phyloP scores from a whole-genome alignment of 495 filamentous ascomycete genomes.

The Penicillium canariense region DNA sequence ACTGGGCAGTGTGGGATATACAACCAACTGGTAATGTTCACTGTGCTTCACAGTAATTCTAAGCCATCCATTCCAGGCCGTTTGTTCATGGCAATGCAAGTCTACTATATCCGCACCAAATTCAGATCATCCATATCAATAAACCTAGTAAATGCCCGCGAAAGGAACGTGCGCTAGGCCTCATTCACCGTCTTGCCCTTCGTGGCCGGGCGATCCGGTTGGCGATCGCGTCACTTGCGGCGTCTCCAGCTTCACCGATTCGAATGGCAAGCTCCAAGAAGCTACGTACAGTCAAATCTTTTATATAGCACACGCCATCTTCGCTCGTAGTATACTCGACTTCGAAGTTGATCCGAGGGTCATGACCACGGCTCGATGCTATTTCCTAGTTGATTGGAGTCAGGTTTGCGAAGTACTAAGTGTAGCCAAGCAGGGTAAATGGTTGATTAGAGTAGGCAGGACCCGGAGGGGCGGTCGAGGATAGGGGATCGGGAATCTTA shows the following conservation, averaged over 20 bases:
- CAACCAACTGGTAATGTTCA: too few species aligned
- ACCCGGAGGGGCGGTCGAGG: conserved; percentile 71
- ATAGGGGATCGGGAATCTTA: conserved; percentile 67
- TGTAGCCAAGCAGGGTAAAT: conserved; percentile 71
- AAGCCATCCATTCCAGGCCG: too few species aligned
- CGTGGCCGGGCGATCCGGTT: conserved; percentile 22
- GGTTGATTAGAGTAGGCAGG: conserved; percentile 90
- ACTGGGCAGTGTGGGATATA: too few species aligned
- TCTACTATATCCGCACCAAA: background rate
- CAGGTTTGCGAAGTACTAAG: conserved; percentile 91
- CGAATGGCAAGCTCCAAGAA: conserved; percentile 73
- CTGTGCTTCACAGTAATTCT: too few species aligned
- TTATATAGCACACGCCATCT: conserved; percentile 62
- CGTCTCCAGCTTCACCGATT: conserved; percentile 60
- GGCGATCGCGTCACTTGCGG: conserved; percentile 14
- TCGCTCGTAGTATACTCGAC: conserved; percentile 86
- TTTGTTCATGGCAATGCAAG: too few species aligned
- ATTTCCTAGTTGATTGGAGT: conserved; percentile 77
- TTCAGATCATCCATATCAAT: conserved; percentile 59
- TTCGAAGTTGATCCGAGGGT: conserved; percentile 68
- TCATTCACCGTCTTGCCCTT: conserved; percentile 50
- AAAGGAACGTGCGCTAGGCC: conserved; percentile 72
- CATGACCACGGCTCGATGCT: conserved; percentile 27
- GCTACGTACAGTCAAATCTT: conserved; percentile 82
- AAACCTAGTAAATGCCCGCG: conserved; percentile 76